Percentiles rank a stretch among this genome's conserved stretches.
These are phyloP conservation scores for Trichoderma guizhouense DNA, from an alignment of 2,329 filamentous ascomycete genomes.

Conservation along the genomic window DNA sequence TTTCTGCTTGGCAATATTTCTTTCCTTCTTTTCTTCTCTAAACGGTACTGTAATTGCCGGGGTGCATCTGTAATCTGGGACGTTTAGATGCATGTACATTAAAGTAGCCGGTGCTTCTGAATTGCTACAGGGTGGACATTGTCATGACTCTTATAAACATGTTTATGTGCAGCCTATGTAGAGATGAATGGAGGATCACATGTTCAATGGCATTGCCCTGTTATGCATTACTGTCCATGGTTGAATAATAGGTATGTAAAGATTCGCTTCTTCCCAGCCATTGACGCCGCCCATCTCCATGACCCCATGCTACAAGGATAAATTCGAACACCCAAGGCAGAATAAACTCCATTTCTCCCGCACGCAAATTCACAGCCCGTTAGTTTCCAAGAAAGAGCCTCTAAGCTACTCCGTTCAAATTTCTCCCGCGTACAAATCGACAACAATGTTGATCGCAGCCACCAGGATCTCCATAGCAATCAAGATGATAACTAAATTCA, in stretches of 20 bases:
- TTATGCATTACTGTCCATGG: background rate
- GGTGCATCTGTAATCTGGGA: background rate
- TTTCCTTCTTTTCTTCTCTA: background rate
- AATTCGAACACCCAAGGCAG: background rate
- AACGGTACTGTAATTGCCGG: background rate
- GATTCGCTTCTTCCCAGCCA: constrained; percentile 1
- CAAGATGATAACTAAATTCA: constrained; percentile 77
- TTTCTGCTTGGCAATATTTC: background rate
- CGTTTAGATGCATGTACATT: constrained; percentile 8
- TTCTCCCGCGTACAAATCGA: constrained; percentile 71
- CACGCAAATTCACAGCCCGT: background rate
- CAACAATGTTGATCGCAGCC: constrained; percentile 88
- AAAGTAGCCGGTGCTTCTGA: background rate
- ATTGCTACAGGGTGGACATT: background rate
- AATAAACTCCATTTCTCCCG: background rate
- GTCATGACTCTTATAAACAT: background rate
- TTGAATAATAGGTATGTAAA: background rate
- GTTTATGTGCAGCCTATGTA: background rate
- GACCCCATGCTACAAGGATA: background rate
- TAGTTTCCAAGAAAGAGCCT: background rate
- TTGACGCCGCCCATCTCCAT: background rate
- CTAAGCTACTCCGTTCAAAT: constrained; percentile 11
- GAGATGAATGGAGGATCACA: background rate
- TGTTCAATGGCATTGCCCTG: background rate
- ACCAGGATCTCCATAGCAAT: constrained; percentile 95